Percentiles rank a stretch among this genome's conserved stretches.
These are phyloP conservation scores for Nissolia schottii DNA, from an alignment of 306 rosid genomes.

Conservation along the genomic window DNA sequence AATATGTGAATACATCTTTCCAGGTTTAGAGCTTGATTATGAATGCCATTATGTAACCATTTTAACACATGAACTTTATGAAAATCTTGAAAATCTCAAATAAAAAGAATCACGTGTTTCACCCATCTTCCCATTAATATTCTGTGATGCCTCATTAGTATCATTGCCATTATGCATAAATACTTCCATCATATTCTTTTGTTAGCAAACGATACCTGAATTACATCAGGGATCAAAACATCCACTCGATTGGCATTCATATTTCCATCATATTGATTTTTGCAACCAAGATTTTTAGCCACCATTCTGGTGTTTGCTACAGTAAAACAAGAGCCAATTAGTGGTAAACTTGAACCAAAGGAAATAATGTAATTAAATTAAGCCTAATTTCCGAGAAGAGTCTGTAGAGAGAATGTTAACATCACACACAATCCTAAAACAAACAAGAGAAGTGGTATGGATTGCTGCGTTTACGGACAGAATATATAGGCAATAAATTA, in stretches of 20 bases:
- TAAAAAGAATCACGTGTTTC: conserved; percentile 11
- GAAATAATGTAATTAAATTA: conserved; percentile 15
- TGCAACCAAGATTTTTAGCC: conserved; percentile 89
- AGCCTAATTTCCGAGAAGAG: neutral
- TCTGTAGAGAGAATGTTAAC: neutral
- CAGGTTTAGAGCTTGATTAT: neutral
- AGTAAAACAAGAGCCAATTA: conserved; percentile 11
- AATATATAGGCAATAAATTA: too few species aligned
- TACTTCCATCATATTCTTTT: conserved; percentile 3
- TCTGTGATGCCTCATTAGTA: neutral
- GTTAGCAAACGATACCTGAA: conserved; percentile 58
- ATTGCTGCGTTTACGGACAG: neutral
- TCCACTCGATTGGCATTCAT: conserved; percentile 51
- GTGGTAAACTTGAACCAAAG: conserved; percentile 1
- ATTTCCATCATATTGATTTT: conserved; percentile 36
- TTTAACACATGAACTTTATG: neutral
- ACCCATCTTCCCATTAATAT: neutral
- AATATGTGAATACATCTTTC: conserved; percentile 3
- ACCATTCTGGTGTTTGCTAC: conserved; percentile 89
- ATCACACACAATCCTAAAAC: neutral
- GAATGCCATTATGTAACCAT: conserved; percentile 1
- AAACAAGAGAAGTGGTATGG: neutral
- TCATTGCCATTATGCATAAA: conserved; percentile 6
- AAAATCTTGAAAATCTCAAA: neutral
- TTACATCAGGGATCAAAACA: conserved; percentile 87